Conservation (phyloP, 306 rosid species). For the Fragaria iinumae region DNA sequence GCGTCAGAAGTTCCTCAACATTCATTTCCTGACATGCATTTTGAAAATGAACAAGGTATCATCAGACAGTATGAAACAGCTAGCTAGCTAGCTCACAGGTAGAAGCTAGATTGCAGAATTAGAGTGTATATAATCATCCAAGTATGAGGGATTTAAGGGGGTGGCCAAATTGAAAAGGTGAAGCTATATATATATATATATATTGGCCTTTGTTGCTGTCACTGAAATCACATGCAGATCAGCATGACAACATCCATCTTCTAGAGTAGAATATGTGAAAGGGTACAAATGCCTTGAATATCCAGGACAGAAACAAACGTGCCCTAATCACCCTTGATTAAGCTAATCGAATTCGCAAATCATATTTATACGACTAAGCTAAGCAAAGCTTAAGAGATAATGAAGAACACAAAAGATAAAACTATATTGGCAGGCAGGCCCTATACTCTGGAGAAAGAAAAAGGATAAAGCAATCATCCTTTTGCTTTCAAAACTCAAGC, state of each 20-base stretch:
- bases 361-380: neutral
- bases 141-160: neutral
- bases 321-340: slow-evolving; percentile 6
- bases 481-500: slow-evolving; percentile 19
- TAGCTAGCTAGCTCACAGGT: neutral
- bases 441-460: slow-evolving; percentile 33
- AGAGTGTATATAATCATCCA: neutral
- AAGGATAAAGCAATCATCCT: slow-evolving; percentile 14
- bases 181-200: neutral
- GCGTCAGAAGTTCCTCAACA: neutral
- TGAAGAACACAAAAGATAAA: neutral
- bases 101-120: neutral
- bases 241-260: slow-evolving; percentile 13
- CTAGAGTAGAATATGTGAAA: neutral
- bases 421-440: slow-evolving; percentile 37
- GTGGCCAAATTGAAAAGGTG: slow-evolving; percentile 4
- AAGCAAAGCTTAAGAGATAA: slow-evolving; percentile 20
- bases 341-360: slow-evolving; percentile 26
- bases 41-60: neutral
- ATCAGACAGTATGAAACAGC: too few species aligned
- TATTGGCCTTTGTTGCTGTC: neutral
- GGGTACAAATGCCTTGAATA: slow-evolving; percentile 17
- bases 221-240: slow-evolving; percentile 19
- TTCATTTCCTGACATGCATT: neutral
- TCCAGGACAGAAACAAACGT: slow-evolving; percentile 30